Conservation (phyloP, 106 monocot genomes). For the Dendrobium nobile region DNA sequence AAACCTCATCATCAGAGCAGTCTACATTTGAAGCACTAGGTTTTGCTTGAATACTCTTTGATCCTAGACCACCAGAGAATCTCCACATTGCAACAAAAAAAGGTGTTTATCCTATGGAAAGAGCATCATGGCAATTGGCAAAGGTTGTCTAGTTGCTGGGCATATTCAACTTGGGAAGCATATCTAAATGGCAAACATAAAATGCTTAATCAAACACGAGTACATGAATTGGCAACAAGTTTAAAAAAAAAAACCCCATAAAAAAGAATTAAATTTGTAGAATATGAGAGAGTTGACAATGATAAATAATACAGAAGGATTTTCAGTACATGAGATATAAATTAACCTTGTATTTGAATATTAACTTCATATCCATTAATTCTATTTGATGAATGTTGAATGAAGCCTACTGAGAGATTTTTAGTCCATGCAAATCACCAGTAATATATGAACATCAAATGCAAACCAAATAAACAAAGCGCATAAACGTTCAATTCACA, state of each 20-base stretch:
- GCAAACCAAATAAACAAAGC: too few relatives aligned
- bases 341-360: too few relatives aligned
- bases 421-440: too few relatives aligned
- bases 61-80: conserved; percentile 13
- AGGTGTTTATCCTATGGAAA: background rate
- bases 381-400: too few relatives aligned
- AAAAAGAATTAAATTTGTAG: background rate
- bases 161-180: background rate
- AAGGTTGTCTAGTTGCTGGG: background rate
- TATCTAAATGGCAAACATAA: background rate
- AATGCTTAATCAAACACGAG: background rate
- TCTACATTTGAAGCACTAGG: conserved; percentile 16
- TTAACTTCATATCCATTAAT: too few relatives aligned
- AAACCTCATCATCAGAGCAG: conserved; percentile 54
- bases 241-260: background rate
- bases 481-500: background rate
- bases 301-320: background rate
- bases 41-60: conserved; percentile 7
- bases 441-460: too few relatives aligned
- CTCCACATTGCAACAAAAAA: conserved; percentile 23
- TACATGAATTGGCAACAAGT: background rate
- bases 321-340: background rate
- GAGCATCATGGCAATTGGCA: background rate
- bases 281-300: background rate
- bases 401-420: too few relatives aligned